These are phyloP conservation scores for Aspergillus sclerotialis DNA, from an alignment of 2,329 filamentous ascomycete genomes.

Conservation along the genomic window DNA sequence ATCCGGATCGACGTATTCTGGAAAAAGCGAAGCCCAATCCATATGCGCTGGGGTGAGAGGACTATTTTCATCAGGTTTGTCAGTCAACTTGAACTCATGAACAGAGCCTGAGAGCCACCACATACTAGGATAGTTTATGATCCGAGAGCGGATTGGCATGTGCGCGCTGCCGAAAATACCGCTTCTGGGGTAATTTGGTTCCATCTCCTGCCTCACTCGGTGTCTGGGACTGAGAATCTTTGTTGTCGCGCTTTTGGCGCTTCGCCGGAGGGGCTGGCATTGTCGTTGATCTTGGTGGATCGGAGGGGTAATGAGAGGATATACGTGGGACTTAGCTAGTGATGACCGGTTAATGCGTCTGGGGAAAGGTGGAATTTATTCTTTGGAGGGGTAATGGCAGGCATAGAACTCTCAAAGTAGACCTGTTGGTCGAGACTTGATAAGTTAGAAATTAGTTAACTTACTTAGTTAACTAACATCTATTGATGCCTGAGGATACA, in stretches of 20 bases:
- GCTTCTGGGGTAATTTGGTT: constrained; percentile 75
- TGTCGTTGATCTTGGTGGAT: too few relatives aligned
- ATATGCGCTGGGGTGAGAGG: constrained; percentile 72
- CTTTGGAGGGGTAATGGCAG: constrained; percentile 1
- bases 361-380: neutral
- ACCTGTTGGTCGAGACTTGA: too few relatives aligned
- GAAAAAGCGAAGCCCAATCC: constrained; percentile 86
- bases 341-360: constrained; percentile 7
- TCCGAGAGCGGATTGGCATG: constrained; percentile 99
- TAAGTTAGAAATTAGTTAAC: too few relatives aligned
- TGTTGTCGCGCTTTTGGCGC: constrained; percentile 56
- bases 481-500: too few relatives aligned
- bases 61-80: constrained; percentile 44
- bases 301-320: too few relatives aligned
- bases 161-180: constrained; percentile 90
- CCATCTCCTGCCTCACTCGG: constrained; percentile 8
- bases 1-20: constrained; percentile 54
- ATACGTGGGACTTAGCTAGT: too few relatives aligned
- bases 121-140: constrained; percentile 80
- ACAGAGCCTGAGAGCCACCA: too few relatives aligned
- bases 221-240: constrained; percentile 14
- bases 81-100: too few relatives aligned
- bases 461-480: too few relatives aligned
- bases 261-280: constrained; percentile 44
- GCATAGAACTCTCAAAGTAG: too few relatives aligned